Base-by-base conservation (phyloP, 83 land plant species). In the Picea abies region DNA sequence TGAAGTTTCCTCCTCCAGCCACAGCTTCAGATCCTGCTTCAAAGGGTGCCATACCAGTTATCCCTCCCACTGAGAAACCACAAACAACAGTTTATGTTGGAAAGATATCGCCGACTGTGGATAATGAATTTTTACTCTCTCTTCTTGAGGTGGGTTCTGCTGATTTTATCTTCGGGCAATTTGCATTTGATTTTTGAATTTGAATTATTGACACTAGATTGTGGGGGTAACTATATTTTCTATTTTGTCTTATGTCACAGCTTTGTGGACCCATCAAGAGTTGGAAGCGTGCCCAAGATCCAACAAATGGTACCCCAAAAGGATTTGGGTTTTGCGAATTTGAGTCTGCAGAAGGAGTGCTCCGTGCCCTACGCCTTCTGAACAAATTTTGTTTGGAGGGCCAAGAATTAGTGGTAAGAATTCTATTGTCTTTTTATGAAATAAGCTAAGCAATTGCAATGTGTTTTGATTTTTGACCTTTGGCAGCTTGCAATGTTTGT, bases 271-370 rank as follows among this genome's bases (percentile, higher is more conserved):
- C 94, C 41, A 93, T 98, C 75, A 98, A 96, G 82, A 96, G 97
- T 83, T 98, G 99, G 99, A 98, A 98, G 87, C 97, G 99, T 66
- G 92, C 96, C 60, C 95, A 96, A 84, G 94, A 96, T 89, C 97
- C 99, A 56, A 81, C 92, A 70, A 81, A 90, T 86, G 98, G 97
- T n/a, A 85, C 91, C 49, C 96, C 90, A 23, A 96, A 84, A 88
- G 92, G 94, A 9, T 98, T 96, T 89, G 99, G 99, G 9, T 98
- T 98, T 80, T 98, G 99, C 82, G 99, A 98, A 80, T 98, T 96
- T 90, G 99, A 98, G 65, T 87, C 91, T 69, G 94, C 99, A 76
- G 99, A 98, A 87, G 99, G 99, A 25, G 95, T 96, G 70, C 91
- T 98, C 64, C 96, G 99, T 82, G 99, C 99, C 7, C 73, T 98